Base-by-base conservation (phyloP, 352 stramenopile species). In the Phytophthora citricola region DNA sequence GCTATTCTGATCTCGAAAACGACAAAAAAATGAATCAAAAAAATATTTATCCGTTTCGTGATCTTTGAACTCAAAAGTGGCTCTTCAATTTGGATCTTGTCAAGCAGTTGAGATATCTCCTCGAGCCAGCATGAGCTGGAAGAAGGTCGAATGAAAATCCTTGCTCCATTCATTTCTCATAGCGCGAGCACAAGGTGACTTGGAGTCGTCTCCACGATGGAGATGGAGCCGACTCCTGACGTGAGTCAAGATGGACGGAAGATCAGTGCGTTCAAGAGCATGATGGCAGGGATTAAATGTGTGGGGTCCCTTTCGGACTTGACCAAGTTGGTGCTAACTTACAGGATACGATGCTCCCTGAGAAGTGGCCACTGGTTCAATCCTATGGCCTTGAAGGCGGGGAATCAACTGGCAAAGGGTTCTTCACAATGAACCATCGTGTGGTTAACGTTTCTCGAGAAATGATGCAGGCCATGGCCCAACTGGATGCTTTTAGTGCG, bases 291-390 rank as follows among this genome's bases (percentile, higher is more conserved):
- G 4, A 44, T 85, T 47, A 59, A 73, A 20, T 66, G 68, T 22
- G 73, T 94, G 22, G 86, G 5, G 78, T 92, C 1, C 78, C 86
- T 1, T 92, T 81, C 61, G 84, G 82, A 0, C 1, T 78, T 0
- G 72, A 89, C 17, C 20, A 17, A 10, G 20, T 64, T 5, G 69
- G 69, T 6, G 22, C 57, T 0, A 83, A 90, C 38, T 36, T 89
- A 0, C 40, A 73, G 2, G 83, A 93, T 22, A 24, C 47, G 0
- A 91, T 91, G 81, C 36, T 89, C 8, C 69, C 76, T 0, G 86
- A 94, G 51, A 91, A 90, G 41, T 92, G 86, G 86, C 86, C 86
- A 15, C 60, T 94, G 8, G 66, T 94, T 20, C 86, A 94, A 61
- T 85, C 82, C 0, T 94, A 83, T 40, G 86, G 76, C 0, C 58